These are phyloP conservation scores for Penicillium oxalicum DNA, from an alignment of 2,329 filamentous ascomycete genomes.

Conservation along the genomic window DNA sequence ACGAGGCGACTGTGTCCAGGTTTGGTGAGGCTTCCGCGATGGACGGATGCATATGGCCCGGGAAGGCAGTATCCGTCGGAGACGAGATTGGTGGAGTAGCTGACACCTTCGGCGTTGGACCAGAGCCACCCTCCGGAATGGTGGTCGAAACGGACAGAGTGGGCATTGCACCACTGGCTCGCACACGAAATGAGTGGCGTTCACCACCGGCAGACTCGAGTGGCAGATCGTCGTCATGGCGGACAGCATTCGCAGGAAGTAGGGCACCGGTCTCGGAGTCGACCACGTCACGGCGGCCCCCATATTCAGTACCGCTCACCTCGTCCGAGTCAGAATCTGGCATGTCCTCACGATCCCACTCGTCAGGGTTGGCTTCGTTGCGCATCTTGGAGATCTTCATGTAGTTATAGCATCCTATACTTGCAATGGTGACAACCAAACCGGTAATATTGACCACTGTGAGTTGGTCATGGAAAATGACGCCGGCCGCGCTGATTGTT, in stretches of 20 bases:
- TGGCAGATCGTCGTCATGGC: conserved; percentile 22
- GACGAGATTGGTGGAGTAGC: conserved; percentile 27
- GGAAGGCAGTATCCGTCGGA: conserved; percentile 23
- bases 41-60: conserved; percentile 9
- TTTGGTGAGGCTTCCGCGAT: conserved; percentile 25
- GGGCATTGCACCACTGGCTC: conserved; percentile 28
- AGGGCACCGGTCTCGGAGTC: conserved; percentile 21
- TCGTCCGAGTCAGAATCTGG: conserved; percentile 26
- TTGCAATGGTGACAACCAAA: conserved; percentile 77
- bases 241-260: conserved; percentile 11
- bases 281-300: conserved; percentile 23
- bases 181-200: conserved; percentile 29
- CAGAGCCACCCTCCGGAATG: conserved; percentile 25
- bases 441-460: conserved; percentile 84
- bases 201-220: conserved; percentile 21
- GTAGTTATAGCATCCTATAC: conserved; percentile 87
- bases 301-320: conserved; percentile 18
- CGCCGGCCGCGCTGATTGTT: conserved; percentile 80
- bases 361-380: conserved; percentile 56
- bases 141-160: conserved; percentile 28
- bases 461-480: conserved; percentile 83
- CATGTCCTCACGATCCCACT: conserved; percentile 22
- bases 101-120: conserved; percentile 24
- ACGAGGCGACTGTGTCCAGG: conserved; percentile 17
- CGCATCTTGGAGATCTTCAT: conserved; percentile 91